Evolutionary conservation across 1,284 basidiomycete genomes (phyloP).

Genomic region (Cutaneotrichosporon sp.): DNA sequence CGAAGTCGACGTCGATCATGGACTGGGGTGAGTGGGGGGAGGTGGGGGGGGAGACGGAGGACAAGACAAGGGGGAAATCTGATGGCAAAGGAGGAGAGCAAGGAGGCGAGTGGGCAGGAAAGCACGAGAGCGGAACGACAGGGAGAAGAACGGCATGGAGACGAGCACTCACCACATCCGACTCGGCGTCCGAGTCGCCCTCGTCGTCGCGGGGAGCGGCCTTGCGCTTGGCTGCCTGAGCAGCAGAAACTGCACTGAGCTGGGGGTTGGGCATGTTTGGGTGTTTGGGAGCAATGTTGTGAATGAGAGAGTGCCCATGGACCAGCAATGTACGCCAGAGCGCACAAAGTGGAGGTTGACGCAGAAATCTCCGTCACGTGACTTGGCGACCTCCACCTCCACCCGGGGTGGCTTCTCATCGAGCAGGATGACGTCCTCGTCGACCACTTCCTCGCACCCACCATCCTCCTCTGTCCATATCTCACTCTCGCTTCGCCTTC

Average conservation of each 20-base stretch:
- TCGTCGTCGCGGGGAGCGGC: constrained; percentile 45
- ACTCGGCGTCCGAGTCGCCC: constrained; percentile 42
- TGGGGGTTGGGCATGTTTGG: constrained; percentile 25
- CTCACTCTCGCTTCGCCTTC: too few relatives aligned
- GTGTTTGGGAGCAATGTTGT: too few relatives aligned
- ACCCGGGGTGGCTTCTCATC: neutral
- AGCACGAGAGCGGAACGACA: too few relatives aligned
- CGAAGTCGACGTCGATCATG: constrained; percentile 82
- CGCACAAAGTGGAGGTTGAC: neutral
- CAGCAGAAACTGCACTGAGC: constrained; percentile 22
- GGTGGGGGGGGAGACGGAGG: too few relatives aligned
- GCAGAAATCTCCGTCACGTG: neutral
- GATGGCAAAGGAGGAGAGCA: neutral
- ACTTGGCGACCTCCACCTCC: neutral
- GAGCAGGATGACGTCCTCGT: neutral
- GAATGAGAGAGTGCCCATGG: too few relatives aligned
- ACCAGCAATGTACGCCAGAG: too few relatives aligned
- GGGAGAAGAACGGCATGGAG: too few relatives aligned
- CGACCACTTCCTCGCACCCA: neutral
- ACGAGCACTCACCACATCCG: constrained; percentile 44
- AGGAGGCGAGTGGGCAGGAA: too few relatives aligned
- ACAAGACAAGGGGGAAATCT: neutral
- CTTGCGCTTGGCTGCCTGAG: constrained; percentile 39
- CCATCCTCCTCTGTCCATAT: neutral
- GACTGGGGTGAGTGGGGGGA: constrained; percentile 55